Evolutionary conservation across 2,329 filamentous ascomycete genomes (phyloP).

Genomic region (Neopestalotiopsis sp.): DNA sequence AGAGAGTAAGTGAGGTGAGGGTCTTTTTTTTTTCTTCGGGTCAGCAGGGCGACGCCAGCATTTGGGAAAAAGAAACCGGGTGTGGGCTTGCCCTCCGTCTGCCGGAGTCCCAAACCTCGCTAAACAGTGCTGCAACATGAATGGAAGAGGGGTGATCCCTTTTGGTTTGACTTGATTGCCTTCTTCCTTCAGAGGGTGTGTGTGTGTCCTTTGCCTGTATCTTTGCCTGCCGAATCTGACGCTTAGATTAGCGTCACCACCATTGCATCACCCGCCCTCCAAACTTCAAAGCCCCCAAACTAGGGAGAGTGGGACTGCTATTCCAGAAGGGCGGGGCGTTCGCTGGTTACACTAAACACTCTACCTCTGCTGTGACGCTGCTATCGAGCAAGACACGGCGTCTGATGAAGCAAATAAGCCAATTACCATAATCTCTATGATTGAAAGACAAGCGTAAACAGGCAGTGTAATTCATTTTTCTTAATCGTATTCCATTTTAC

Average conservation of each 20-base stretch:
- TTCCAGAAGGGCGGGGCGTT: not conserved
- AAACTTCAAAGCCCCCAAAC: not conserved
- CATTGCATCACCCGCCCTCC: not conserved
- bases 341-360: not conserved
- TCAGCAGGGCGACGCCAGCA: not conserved
- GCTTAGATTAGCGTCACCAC: not conserved
- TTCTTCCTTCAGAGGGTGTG: not conserved
- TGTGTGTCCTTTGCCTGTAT: not conserved
- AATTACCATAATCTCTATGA: not conserved
- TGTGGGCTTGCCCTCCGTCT: not conserved
- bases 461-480: not conserved
- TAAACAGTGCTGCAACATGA: not conserved
- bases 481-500: too few relatives aligned
- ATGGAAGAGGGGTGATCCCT: not conserved
- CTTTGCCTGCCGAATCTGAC: not conserved
- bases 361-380: not conserved
- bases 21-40: not conserved
- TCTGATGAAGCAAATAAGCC: not conserved
- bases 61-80: not conserved
- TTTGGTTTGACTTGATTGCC: not conserved
- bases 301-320: not conserved
- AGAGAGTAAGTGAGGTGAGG: not conserved
- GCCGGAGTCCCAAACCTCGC: not conserved
- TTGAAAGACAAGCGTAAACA: not conserved
- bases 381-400: not conserved